Base-by-base conservation (phyloP, 2,329 filamentous ascomycete genomes). In the Fusarium udum region DNA sequence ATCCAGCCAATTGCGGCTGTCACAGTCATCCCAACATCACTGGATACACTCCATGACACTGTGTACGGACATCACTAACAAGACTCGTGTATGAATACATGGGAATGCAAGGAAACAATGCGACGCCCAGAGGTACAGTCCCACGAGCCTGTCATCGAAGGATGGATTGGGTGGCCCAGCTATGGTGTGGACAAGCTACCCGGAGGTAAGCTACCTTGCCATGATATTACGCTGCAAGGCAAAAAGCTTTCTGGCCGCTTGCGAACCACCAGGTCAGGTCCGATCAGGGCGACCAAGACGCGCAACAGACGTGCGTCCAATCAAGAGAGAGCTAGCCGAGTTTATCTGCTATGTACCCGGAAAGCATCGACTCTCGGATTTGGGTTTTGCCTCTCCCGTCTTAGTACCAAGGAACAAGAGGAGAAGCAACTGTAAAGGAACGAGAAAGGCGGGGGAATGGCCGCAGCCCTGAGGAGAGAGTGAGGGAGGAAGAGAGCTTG, bases 41-140 rank as follows among this genome's bases (percentile, higher is more conserved):
- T 74, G 67, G 71, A 60, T 61, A 74, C 71, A 73, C 71, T 74
- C 71, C 71, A 74, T 67, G 67, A 60, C 48, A 53, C 32, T 53
- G 53, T 62, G 57, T 66, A 52, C 49, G 59, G 56, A 57, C 56
- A 66, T 74, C 71, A 72, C 71, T 74, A 74, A 74, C 71, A 20
- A 48, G 46, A 53, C 37, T 62, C 64, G 55, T 43, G 71, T 72
- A 74, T 53, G 67, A 53, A 72, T 74, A 74, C 71, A 72, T 74
- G 49, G 56, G 49, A 72, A 74, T 69, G 71, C 56, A 67, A 69
- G 58, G 67, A 68, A 68, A 61, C 20, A 57, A 43, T 56, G 56
- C 67, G 58, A 65, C 37, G 61, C 49, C n/a, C 56, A 40, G 42
- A 74, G 53, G 71, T 74, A 74, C 53, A 62, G 64, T 67, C 71